Evolutionary conservation across 495 filamentous ascomycete species (phyloP).

Genomic region (Hyaloscypha variabilis): DNA sequence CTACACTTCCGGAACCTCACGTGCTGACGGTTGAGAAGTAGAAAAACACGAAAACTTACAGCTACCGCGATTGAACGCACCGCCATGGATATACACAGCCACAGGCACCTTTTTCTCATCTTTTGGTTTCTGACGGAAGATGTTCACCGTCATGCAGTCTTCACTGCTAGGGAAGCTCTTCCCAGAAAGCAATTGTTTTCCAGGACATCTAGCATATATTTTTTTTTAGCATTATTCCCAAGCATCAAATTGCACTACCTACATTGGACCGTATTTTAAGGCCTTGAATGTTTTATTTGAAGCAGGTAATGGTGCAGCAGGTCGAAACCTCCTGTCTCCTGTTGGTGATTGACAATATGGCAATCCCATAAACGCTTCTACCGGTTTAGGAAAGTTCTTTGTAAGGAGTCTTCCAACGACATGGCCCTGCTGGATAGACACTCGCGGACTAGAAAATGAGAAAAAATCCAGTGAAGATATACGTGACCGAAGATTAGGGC

Average conservation of each 20-base stretch:
- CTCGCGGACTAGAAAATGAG: conserved; percentile 5
- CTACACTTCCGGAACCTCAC: too few relatives aligned
- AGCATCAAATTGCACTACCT: background rate
- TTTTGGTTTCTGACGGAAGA: conserved; percentile 37
- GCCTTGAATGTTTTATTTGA: conserved; percentile 17
- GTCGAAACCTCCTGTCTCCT: conserved; percentile 19
- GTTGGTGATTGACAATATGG: conserved; percentile 22
- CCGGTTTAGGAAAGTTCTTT: conserved; percentile 15
- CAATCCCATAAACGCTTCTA: conserved; percentile 24
- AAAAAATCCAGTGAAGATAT: background rate
- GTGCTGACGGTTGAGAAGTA: conserved; percentile 14
- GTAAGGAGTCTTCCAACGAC: conserved; percentile 13
- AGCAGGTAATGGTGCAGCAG: conserved; percentile 13
- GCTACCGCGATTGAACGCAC: conserved; percentile 50
- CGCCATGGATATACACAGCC: conserved; percentile 59
- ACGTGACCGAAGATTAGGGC: background rate
- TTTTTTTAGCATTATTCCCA: background rate
- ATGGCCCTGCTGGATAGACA: conserved; percentile 8
- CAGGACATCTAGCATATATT: conserved; percentile 23
- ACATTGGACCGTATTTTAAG: conserved; percentile 19
- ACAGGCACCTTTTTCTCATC: conserved; percentile 52
- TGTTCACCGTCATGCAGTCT: conserved; percentile 53
- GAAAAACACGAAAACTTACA: conserved; percentile 40
- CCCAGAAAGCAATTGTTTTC: conserved; percentile 21
- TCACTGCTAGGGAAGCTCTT: conserved; percentile 34